Evolutionary conservation across 2,329 filamentous ascomycete genomes (phyloP).

Genomic region (Fusarium sublunatum): DNA sequence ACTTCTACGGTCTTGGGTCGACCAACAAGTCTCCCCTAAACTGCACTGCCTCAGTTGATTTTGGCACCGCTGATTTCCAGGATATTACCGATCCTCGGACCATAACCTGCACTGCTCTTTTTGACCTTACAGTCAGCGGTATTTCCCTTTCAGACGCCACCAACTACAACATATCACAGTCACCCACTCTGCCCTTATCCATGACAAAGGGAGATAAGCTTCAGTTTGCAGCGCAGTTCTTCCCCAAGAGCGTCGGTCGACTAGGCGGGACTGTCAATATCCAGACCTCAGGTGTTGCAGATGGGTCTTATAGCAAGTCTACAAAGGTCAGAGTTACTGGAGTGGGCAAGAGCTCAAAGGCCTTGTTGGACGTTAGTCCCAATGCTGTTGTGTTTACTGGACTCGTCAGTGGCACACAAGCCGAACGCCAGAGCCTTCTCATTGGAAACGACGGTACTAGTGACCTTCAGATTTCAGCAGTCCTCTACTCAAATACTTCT

Average conservation of each 20-base stretch:
- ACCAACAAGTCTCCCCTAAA: slow-evolving; percentile 65
- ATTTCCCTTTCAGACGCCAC: slow-evolving; percentile 50
- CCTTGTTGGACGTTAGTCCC: slow-evolving; percentile 61
- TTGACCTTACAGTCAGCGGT: slow-evolving; percentile 55
- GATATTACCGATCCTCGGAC: slow-evolving; percentile 42
- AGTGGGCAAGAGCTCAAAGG: slow-evolving; percentile 58
- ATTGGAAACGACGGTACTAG: slow-evolving; percentile 63
- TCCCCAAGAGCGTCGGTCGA: slow-evolving; percentile 55
- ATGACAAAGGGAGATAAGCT: slow-evolving; percentile 55
- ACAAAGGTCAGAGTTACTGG: slow-evolving; percentile 62
- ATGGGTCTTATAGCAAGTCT: slow-evolving; percentile 57
- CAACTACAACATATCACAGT: slow-evolving; percentile 53
- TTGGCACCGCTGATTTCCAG: slow-evolving; percentile 59
- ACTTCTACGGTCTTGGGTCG: slow-evolving; percentile 66
- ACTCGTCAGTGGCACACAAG: slow-evolving; percentile 57
- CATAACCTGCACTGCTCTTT: slow-evolving; percentile 62
- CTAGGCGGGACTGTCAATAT: slow-evolving; percentile 61
- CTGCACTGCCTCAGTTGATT: slow-evolving; percentile 61
- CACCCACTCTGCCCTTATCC: slow-evolving; percentile 48
- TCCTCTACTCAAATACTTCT: slow-evolving; percentile 58
- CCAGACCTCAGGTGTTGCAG: slow-evolving; percentile 58
- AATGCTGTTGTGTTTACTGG: slow-evolving; percentile 61
- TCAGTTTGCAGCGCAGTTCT: slow-evolving; percentile 58
- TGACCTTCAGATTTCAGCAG: slow-evolving; percentile 56
- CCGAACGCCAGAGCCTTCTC: slow-evolving; percentile 57